phyloP scores from a whole-genome alignment of 345 rosid species.

The Raphanus sativus region DNA sequence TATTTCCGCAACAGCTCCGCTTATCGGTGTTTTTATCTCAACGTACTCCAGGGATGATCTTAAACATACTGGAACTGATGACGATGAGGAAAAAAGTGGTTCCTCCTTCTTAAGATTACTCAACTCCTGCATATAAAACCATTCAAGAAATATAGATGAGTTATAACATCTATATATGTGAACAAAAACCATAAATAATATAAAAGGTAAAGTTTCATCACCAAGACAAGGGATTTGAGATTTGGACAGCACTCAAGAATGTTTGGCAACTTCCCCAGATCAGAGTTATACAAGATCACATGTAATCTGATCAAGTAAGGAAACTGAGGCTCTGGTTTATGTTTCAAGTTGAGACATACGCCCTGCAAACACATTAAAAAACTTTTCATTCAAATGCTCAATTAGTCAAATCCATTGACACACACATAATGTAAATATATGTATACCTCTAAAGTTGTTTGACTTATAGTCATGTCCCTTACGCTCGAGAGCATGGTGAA shows the following conservation, averaged over 20 bases:
- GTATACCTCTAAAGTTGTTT: background rate
- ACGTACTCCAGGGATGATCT: background rate
- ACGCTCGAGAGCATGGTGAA: background rate
- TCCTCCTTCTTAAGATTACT: background rate
- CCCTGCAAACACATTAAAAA: background rate
- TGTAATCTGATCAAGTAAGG: background rate
- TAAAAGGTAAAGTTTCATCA: background rate
- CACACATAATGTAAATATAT: no score
- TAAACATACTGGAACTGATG: background rate
- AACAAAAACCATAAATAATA: background rate
- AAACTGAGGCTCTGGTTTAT: background rate
- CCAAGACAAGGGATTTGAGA: background rate
- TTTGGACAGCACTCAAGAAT: background rate
- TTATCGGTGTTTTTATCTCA: background rate
- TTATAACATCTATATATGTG: no score
- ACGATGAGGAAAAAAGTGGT: background rate
- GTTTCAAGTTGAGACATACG: background rate
- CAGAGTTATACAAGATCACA: background rate
- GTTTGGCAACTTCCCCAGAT: background rate
- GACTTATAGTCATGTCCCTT: background rate
- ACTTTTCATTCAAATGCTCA: background rate
- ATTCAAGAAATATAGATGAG: background rate
- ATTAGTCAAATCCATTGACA: no score
- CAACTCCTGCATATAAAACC: background rate
- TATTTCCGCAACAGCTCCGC: background rate